Base-by-base conservation (phyloP, 1,284 basidiomycete genomes). In the Trichosporon sp. region DNA sequence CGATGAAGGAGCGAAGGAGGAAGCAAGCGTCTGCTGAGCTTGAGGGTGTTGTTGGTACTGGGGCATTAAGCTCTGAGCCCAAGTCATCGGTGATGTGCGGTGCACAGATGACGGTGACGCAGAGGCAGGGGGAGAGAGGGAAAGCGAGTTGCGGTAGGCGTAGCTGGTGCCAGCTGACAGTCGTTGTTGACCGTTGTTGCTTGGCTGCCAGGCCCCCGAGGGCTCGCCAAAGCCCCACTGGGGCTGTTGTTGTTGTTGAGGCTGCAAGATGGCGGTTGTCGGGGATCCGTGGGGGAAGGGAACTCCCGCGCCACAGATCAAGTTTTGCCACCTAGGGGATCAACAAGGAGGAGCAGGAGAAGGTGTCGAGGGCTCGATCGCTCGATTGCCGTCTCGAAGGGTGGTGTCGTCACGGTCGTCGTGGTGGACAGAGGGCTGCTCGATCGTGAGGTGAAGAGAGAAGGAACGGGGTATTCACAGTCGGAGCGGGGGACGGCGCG, bases 31-130 rank as follows among this genome's bases (percentile, higher is more conserved):
- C 27, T 29, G 56, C 27, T 31, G 56, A 18, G 27, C 29, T 13
- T 60, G 56, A 6, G 56, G 9, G 3, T 60, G 56, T 60, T 29
- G 27, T 12, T 29, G 56, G 18, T 60, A 60, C 11, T 60, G 27
- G 27, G 56, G 56, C 56, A 31, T 18, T 21, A 60, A 60, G 56
- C 56, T 60, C 56, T 60, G 56, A 18, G 66, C 51, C 71, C 71
- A 72, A 29, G 64, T 67, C 65, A 72, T 65, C n/a, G 71, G 71
- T 1, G 71, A 72, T 1, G 71, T 72, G 60, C 69, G 69, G 38
- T 72, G 58, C 8, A 42, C 31, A 2, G 71, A 70, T 7, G 67
- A 65, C 0, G 71, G 71, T 5, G 71, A 70, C 0, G 66, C 29
- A 8, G 71, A 72, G 2, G 67, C 53, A 7, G 71, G 69, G 7